Base-by-base conservation (phyloP, 768 basidiomycete genomes). In the Russula lepida region DNA sequence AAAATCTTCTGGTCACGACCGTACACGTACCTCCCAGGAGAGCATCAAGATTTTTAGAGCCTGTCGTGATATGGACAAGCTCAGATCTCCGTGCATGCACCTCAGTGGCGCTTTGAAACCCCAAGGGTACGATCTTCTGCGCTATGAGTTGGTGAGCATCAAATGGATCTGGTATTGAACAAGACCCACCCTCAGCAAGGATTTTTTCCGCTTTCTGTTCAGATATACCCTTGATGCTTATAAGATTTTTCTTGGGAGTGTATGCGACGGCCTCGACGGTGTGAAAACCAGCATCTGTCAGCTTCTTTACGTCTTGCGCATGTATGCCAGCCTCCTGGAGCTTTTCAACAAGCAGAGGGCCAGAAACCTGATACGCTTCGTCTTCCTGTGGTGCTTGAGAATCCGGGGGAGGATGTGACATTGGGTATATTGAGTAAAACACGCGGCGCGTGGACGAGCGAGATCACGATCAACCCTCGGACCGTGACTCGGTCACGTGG, bases 161-260 rank as follows among this genome's bases (percentile, higher is more conserved):
- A 19, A 43, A 55, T 47, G 6, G 23, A 21, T 23, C 12, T 23
- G 11, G 33, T n/a, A 4, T 23, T 30, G 23, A 35, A 49, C 4
- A 27, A 71, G 17, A 66, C 82, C 64, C 60, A 92, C 97, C 97
- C 79, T 95, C 93, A 15, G 79, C 75, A 28, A 98, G 74, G 59
- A 99, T 97, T 77, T 94, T 98, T 71, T 99, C 97, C 2, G 97
- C 97, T 71, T 98, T 99, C 64, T 86, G 81, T 67, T 99, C 97
- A 27, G 92, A 94, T 50, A 99, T 97, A 11, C 97, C 97, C 73
- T 98, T 98, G 68, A 98, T 95, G 5, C 84, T 81, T 60, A 91
- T 81, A 35, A 98, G 76, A 54, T 79, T 79, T 77, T 98, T 98
- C 82, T 98, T 97, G 15, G 95, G 92, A 0, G 95, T 98, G 70